A percentile compares a stretch with the other conserved stretches of the same genome.
Conservation (phyloP, 2,329 filamentous ascomycete genomes). For the Colletotrichum sp. region DNA sequence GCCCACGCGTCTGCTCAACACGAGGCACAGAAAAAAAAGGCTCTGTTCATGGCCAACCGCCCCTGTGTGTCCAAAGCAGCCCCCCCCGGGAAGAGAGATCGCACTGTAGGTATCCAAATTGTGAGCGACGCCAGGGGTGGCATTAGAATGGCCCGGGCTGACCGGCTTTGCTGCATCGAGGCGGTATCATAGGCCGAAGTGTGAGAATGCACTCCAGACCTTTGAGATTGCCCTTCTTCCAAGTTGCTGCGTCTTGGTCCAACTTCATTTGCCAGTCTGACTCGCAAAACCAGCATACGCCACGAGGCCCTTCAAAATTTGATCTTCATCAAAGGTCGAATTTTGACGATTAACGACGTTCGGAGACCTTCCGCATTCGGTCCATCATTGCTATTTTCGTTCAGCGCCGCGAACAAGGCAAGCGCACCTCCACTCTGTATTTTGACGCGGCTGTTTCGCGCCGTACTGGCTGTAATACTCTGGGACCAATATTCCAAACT, state of each 20-base stretch:
- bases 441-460: background rate
- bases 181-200: background rate
- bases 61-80: background rate
- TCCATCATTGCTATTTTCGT: background rate
- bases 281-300: background rate
- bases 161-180: background rate
- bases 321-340: background rate
- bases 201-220: background rate
- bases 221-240: background rate
- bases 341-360: background rate
- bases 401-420: background rate
- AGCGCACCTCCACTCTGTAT: background rate
- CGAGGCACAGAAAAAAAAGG: background rate
- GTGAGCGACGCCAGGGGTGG: background rate
- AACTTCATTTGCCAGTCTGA: background rate
- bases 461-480: background rate
- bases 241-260: background rate
- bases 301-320: background rate
- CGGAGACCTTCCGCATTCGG: background rate
- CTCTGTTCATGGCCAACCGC: background rate
- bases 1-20: conserved; percentile 14
- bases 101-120: background rate
- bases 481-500: background rate
- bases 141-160: background rate
- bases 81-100: background rate